Evolutionary conservation across 2,329 filamentous ascomycete species (phyloP).

Genomic region (Monosporascus cannonballus): DNA sequence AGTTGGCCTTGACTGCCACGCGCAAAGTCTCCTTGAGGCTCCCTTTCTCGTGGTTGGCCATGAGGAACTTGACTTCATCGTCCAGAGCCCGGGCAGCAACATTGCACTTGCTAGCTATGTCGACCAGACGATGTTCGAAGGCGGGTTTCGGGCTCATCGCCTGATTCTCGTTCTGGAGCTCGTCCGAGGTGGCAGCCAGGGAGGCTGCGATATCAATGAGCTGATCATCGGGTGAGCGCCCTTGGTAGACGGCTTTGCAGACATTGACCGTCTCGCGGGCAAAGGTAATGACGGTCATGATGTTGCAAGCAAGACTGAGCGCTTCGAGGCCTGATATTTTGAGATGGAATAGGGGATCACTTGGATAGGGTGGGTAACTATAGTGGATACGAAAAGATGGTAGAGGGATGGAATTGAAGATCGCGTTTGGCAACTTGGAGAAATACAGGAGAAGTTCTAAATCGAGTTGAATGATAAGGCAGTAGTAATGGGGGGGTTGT

Average conservation of each 20-base stretch:
- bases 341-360: too few species aligned
- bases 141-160: neutral
- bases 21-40: constrained; percentile 3
- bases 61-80: constrained; percentile 6
- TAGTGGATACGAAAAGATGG: too few species aligned
- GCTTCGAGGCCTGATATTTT: constrained; percentile 12
- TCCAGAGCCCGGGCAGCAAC: constrained; percentile 4
- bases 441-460: too few species aligned
- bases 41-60: neutral
- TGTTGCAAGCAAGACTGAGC: constrained; percentile 19
- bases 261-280: constrained; percentile 11
- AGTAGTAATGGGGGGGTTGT: too few species aligned
- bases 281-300: constrained; percentile 17
- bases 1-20: constrained; percentile 10
- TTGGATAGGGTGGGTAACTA: too few species aligned
- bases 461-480: too few species aligned
- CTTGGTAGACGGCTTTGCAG: constrained; percentile 12
- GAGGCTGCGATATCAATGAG: neutral
- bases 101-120: constrained; percentile 3
- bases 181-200: neutral
- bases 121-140: neutral
- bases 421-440: too few species aligned
- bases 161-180: neutral
- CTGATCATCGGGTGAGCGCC: neutral
- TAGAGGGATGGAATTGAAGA: too few species aligned